Evolutionary conservation across 129 eudicot species (phyloP), one percentile per base, ranked within the genome.

Genomic region (Pittosporum tobira): DNA sequence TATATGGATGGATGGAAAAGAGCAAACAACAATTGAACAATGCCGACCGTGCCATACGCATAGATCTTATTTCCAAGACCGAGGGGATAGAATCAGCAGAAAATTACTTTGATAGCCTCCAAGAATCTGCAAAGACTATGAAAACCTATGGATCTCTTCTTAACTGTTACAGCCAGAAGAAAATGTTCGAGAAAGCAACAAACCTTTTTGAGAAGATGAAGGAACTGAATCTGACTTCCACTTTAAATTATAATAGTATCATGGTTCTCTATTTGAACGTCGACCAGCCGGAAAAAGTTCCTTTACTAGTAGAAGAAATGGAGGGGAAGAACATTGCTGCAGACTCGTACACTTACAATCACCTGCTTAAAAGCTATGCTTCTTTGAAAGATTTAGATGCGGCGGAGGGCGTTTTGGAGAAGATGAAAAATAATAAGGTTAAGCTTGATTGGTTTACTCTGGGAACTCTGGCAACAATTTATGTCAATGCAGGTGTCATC

Each of bases 141-240:
- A 80, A 76, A 66, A 76, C 82, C 1, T 76, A 76, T 57, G 87
- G 87, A 23, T 73, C 87, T 2, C 87, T 80, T 44, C 76, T 71
- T n/a, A 53, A 60, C 55, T 76, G 76, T 57, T 80, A 76, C 48
- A 61, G 82, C 87, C 40, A 22, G 65, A 71, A 80, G 58, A 72
- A 65, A 57, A 40, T 22, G 37, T 53, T 64, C 10, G 87, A 80
- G 21, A 72, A 80, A 57, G 87, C 77, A 43, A 10, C 16, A 47
- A 57, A 72, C 19, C 70, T 73, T 61, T 80, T 76, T 48, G 76
- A 76, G 46, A 59, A 68, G 64, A 72, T 80, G 61, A 80, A 72
- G 77, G 61, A 27, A 30, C 42, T 64, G 34, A 59, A 53, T 31
- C 55, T 59, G 51, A 14, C 54, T 5, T 53, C 78, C 28, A 56